Conservation (phyloP, 441 rosid species). For the Syzygium syzygioides region DNA sequence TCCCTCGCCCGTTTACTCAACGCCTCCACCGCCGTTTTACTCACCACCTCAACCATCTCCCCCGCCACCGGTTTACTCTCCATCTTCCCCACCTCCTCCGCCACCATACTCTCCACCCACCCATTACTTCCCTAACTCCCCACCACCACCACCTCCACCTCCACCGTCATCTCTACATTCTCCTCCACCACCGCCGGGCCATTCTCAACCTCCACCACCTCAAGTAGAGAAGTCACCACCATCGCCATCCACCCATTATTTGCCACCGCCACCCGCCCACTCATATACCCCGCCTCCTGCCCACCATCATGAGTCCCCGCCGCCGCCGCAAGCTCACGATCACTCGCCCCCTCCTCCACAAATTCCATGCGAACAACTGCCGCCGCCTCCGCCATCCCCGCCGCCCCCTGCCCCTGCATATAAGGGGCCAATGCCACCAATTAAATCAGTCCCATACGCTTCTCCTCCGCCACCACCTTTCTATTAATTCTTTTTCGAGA, state of each 20-base stretch:
- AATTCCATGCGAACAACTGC: neutral
- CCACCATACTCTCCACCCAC: neutral
- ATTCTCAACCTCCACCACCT: neutral
- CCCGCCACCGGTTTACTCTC: neutral
- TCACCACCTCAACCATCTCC: neutral
- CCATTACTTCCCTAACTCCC: neutral
- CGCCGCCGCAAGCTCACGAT: neutral
- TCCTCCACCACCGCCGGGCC: neutral
- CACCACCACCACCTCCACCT: neutral
- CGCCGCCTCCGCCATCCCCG: slow-evolving; percentile 8
- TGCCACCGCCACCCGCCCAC: neutral
- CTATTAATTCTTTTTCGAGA: slow-evolving; percentile 79
- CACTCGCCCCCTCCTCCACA: neutral
- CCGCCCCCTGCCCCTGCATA: slow-evolving; percentile 71
- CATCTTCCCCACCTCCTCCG: slow-evolving; percentile 22
- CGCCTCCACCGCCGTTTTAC: neutral
- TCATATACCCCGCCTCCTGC: neutral
- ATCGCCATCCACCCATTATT: neutral
- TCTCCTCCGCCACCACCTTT: slow-evolving; percentile 96
- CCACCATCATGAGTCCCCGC: neutral
- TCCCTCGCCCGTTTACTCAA: neutral
- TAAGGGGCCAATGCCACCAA: slow-evolving; percentile 87
- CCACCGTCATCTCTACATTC: neutral
- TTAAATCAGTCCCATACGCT: slow-evolving; percentile 71
- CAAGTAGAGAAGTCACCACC: neutral